phyloP scores from a whole-genome alignment of 768 basidiomycete genomes.

The Leucosporidium scottii region DNA sequence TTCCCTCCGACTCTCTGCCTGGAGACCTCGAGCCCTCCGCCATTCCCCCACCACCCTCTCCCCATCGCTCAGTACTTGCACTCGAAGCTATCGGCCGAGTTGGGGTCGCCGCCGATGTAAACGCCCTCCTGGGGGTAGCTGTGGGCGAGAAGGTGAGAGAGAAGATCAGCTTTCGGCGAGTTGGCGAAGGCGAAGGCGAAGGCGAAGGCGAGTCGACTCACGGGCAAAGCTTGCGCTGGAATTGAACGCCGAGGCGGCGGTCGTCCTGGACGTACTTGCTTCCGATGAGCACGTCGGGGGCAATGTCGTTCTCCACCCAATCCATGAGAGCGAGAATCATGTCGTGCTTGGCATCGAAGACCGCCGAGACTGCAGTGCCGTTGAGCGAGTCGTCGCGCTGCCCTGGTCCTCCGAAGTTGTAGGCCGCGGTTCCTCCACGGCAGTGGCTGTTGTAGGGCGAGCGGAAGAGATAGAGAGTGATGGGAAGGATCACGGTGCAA shows the following conservation, averaged over 20 bases:
- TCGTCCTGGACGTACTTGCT: conserved; percentile 14
- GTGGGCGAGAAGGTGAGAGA: neutral
- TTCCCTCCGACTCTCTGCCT: too few species aligned
- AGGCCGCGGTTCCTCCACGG: neutral
- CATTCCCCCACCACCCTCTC: too few species aligned
- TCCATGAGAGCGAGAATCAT: conserved; percentile 25
- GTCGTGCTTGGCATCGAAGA: conserved; percentile 32
- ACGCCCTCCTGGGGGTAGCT: conserved; percentile 20
- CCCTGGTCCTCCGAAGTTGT: conserved; percentile 13
- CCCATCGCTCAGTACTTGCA: conserved; percentile 2
- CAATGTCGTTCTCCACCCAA: conserved; percentile 31
- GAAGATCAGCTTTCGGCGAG: neutral
- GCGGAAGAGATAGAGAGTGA: too few species aligned
- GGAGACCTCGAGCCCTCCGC: too few species aligned
- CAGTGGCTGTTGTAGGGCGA: conserved; percentile 7
- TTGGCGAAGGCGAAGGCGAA: neutral
- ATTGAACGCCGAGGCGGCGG: conserved; percentile 3
- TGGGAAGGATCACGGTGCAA: too few species aligned
- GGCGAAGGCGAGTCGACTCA: neutral
- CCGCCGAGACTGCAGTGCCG: conserved; percentile 3
- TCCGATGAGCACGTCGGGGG: conserved; percentile 25
- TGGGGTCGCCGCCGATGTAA: conserved; percentile 31
- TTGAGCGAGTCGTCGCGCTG: conserved; percentile 4
- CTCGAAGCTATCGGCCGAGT: conserved; percentile 25
- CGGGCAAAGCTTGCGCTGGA: conserved; percentile 27